Conservation (phyloP, 257 asterid species). For the Cinchona pubescens region DNA sequence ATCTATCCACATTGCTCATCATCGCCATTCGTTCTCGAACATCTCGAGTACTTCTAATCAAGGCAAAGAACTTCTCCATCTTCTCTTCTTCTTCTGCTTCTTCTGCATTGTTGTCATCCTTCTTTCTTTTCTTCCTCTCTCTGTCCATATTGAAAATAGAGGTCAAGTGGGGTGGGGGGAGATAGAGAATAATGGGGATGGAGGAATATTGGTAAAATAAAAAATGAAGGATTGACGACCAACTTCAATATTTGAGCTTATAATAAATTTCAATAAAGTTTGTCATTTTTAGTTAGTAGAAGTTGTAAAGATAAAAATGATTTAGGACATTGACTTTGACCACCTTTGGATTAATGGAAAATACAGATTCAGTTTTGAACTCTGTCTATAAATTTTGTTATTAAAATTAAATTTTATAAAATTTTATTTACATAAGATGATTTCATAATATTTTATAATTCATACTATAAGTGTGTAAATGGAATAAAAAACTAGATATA, state of each 20-base stretch:
- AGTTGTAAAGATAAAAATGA: not conserved
- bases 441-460: too few species aligned
- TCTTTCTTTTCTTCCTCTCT: slow-evolving; percentile 26
- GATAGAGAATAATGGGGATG: too few species aligned
- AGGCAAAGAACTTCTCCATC: slow-evolving; percentile 33
- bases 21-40: slow-evolving; percentile 20
- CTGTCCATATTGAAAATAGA: slow-evolving; percentile 12
- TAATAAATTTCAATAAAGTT: not conserved
- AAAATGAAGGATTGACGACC: not conserved
- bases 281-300: not conserved
- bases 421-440: too few species aligned
- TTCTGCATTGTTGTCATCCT: not conserved
- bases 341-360: too few species aligned
- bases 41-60: slow-evolving; percentile 22
- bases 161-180: not conserved
- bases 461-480: too few species aligned
- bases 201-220: not conserved
- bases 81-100: slow-evolving; percentile 28
- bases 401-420: too few species aligned
- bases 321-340: not conserved
- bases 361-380: too few species aligned
- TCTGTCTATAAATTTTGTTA: too few species aligned
- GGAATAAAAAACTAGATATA: too few species aligned
- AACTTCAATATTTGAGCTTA: not conserved
- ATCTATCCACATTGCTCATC: slow-evolving; percentile 7